Evolutionary conservation across 345 rosid genomes (phyloP).

Genomic region (Moricandia arvensis): DNA sequence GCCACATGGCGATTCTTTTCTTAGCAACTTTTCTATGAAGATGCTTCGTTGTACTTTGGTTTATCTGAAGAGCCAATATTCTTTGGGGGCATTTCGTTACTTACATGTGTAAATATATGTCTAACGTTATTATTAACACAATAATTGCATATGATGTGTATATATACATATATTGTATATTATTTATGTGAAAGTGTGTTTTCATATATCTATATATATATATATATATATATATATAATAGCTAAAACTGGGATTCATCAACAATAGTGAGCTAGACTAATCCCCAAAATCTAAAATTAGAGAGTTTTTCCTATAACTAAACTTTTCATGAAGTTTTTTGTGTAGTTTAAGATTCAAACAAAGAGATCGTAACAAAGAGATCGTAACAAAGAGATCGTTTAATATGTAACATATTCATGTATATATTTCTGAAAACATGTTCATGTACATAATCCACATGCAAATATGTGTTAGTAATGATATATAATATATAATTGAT

Average conservation of each 20-base stretch:
- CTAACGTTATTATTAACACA: background rate
- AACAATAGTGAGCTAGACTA: background rate
- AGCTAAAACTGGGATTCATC: background rate
- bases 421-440: background rate
- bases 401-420: background rate
- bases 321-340: background rate
- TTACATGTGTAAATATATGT: background rate
- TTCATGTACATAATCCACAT: constrained; percentile 7
- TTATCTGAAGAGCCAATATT: background rate
- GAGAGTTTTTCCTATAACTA: background rate
- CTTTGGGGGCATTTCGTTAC: background rate
- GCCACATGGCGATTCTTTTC: background rate
- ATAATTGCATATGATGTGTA: background rate
- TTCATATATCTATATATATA: background rate
- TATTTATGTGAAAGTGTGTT: background rate
- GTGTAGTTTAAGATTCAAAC: background rate
- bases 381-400: too few relatives aligned
- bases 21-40: background rate
- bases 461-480: constrained; percentile 1
- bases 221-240: background rate
- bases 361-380: too few relatives aligned
- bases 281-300: background rate
- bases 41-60: background rate
- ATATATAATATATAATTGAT: background rate
- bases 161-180: background rate